Base-by-base conservation (phyloP, 495 filamentous ascomycete species). In the Xylaria nigripes region DNA sequence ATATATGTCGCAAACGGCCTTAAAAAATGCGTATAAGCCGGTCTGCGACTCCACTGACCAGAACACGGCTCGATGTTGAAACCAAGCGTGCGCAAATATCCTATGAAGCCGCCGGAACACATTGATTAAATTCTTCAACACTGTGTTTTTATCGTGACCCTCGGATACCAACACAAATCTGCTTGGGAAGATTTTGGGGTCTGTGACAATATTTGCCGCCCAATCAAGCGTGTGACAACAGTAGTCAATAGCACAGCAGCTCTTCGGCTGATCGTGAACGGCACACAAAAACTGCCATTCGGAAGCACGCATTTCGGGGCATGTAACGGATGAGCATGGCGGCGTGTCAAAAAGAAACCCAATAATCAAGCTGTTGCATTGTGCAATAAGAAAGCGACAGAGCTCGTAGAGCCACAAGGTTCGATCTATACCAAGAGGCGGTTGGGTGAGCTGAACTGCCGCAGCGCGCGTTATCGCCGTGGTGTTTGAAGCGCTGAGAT, bases 271-370 rank as follows among this genome's bases (percentile, higher is more conserved):
- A 54, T 96, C 92, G 68, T 97, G 94, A 0, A 97, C 94, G 36
- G 93, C 93, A 75, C 93, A 98, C 57, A 98, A 83, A 63, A 96
- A 98, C 69, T 98, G 93, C 93, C 93, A 98, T 73, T 98, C 93
- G 45, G 84, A 87, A 2, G 94, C 93, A 58, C 94, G 90, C 93
- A 98, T 98, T 69, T 98, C 94, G 27, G 90, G 88, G 64, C 93
- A 98, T 3, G 94, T 95, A 46, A 76, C 70, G 5, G 86, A 75
- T 41, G 88, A 92, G 70, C 93, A 98, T 7, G 90, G 84, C 5
- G 90, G 90, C 49, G 76, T 76, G 68, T 97, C 94, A 61, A 88
- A 85, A 61, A 96, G 89, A 63, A 98, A 90, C 50, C 87, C 88
- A 50, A 95, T 82, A 62, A 98, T 85, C 42, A 98, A 76, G 54